Base-by-base conservation (phyloP, 768 basidiomycete species). In the Lentinula lateritia region DNA sequence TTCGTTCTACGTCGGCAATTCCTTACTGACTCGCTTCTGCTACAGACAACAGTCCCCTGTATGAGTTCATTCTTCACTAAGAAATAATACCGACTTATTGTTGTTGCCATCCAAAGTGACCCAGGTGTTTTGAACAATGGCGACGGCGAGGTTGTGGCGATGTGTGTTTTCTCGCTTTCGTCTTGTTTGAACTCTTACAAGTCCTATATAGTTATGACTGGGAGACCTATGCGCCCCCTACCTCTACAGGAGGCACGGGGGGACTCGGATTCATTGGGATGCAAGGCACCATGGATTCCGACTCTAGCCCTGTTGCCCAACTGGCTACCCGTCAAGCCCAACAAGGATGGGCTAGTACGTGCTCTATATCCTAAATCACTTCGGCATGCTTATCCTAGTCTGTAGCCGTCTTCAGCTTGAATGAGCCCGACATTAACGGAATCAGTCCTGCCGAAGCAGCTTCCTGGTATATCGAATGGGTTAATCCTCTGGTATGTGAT, bases 221-320 rank as follows among this genome's bases (percentile, higher is more conserved):
- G 41, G 75, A 77, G 59, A 77, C 76, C 15, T 72, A 69, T 43
- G 39, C 62, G 8, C 75, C 75, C 5, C 66, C 70, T 5, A n/a
- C 18, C 13, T 75, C 75, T 36, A 69, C 68, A 12, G 74, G 74
- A 46, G 76, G 75, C 1, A 66, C 64, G 5, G 75, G 75, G 2
- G 75, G 76, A 7, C 72, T 76, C 10, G 68, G 66, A 5, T 76
- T 77, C 64, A 74, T 76, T 5, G 75, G 75, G 10, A 77, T 70
- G 75, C 76, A 76, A 58, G 74, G 71, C 8, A 76, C 74, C 59
- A 53, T 67, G 5, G 74, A 77, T 48, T 76, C 75, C n/a, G 59
- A 20, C 59, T 76, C 75, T 6, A 76, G 75, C 34, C 75, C 75
- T 2, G 68, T 76, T 9, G 65, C 63, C 5, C 61, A 70, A 28